Evolutionary conservation across 352 stramenopile species (phyloP).

Genomic region (Globisporangium barbulae): DNA sequence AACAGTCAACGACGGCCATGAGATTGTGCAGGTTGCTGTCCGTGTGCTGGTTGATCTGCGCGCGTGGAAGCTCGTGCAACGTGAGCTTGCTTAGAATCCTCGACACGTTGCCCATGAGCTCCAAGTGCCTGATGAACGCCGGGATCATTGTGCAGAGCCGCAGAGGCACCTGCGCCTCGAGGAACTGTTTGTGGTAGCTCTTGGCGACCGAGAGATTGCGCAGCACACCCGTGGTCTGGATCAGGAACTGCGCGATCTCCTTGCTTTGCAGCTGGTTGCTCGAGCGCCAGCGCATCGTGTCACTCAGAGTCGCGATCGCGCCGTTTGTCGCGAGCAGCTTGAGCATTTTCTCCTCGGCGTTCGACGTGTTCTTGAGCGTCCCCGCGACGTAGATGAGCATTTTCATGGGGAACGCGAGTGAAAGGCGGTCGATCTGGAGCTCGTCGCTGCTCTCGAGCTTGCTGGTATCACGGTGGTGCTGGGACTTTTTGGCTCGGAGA

Average conservation of each 20-base stretch:
- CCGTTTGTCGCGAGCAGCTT: slow-evolving; percentile 62
- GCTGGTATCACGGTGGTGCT: not conserved
- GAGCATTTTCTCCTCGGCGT: slow-evolving; percentile 49
- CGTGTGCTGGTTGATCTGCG: slow-evolving; percentile 57
- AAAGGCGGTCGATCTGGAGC: not conserved
- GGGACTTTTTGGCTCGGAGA: not conserved
- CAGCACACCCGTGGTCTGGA: slow-evolving; percentile 63
- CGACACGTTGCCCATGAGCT: slow-evolving; percentile 77
- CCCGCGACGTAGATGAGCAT: slow-evolving; percentile 68
- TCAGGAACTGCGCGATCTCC: slow-evolving; percentile 65
- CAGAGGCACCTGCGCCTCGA: slow-evolving; percentile 39
- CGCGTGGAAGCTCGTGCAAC: slow-evolving; percentile 62
- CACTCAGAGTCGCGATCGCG: slow-evolving; percentile 49
- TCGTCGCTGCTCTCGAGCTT: not conserved
- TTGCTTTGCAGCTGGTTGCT: slow-evolving; percentile 25
- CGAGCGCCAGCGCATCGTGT: slow-evolving; percentile 44
- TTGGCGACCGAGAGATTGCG: slow-evolving; percentile 66
- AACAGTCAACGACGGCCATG: slow-evolving; percentile 40
- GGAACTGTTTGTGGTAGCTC: slow-evolving; percentile 67
- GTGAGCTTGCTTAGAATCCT: slow-evolving; percentile 82
- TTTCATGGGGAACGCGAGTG: slow-evolving; percentile 24
- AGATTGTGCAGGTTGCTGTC: slow-evolving; percentile 39
- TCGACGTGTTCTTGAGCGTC: slow-evolving; percentile 76
- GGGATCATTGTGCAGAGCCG: slow-evolving; percentile 49
- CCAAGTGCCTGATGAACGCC: slow-evolving; percentile 45